These are phyloP conservation scores for Raphanus sativus DNA, from an alignment of 345 rosid species.

Conservation along the genomic window DNA sequence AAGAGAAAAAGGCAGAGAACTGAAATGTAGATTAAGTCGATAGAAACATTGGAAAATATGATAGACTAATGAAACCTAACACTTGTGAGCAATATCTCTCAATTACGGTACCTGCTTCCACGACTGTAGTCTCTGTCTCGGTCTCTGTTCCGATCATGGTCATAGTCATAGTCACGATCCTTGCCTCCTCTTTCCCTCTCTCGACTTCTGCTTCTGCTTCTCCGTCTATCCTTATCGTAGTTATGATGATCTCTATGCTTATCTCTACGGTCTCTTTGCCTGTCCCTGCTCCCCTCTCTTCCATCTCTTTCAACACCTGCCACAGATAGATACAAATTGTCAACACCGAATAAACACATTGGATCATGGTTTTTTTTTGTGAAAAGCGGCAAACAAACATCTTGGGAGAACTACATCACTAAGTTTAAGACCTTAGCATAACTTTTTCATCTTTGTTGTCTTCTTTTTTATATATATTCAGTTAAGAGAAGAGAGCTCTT, in stretches of 20 bases:
- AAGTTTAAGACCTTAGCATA: neutral
- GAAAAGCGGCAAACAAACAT: neutral
- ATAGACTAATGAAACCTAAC: neutral
- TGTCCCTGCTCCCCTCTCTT: constrained; percentile 83
- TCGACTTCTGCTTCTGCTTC: constrained; percentile 55
- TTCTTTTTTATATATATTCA: neutral
- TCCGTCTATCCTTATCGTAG: constrained; percentile 67
- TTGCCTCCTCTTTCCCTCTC: constrained; percentile 56
- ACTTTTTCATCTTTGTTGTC: neutral
- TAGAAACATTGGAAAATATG: constrained; percentile 4
- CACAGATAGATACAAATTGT: neutral
- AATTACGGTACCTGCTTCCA: constrained; percentile 57
- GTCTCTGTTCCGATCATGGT: constrained; percentile 41
- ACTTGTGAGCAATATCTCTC: constrained; percentile 31
- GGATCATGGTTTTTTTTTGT: neutral
- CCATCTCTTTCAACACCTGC: constrained; percentile 74
- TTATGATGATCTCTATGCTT: constrained; percentile 49
- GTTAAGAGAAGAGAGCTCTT: neutral
- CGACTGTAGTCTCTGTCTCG: constrained; percentile 57
- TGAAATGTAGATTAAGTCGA: neutral
- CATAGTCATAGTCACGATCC: constrained; percentile 50
- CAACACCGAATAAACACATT: neutral
- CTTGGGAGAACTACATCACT: neutral
- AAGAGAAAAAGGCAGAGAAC: neutral
- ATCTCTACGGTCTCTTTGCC: constrained; percentile 73